Evolutionary conservation across 441 rosid genomes (phyloP), one percentile per base, ranked within the genome.

Genomic region (Corymbia citriodora): DNA sequence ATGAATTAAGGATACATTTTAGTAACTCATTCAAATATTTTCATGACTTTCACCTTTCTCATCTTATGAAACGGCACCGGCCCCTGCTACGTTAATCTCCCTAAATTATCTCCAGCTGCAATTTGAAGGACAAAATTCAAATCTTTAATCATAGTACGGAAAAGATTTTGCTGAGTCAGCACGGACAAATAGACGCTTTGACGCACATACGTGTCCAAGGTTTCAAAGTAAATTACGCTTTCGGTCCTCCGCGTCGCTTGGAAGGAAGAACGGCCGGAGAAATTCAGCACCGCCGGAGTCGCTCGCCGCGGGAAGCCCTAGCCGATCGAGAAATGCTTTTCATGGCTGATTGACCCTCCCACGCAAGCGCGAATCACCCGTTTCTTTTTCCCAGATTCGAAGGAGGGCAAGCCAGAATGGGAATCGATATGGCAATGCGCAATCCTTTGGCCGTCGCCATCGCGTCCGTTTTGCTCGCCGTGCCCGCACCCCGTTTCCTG

Each of bases 131-230:
- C 1, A 55, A 55, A 2, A 61, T 61, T 27, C 68, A 27, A 55
- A 59, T 25, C 14, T 61, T 5, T 61, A 5, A 11, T 61, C 68
- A 5, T 25, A 3, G 0, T 5, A 0, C 25, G 13, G 29, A 11
- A 36, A 5, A 61, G 68, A 27, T 27, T 61, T 25, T 61, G 4
- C 31, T 8, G 16, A 27, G n/a, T 61, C 31, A 8, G 61, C 27
- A 21, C 61, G 61, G 16, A 61, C n/a, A 61, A 27, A 61, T 61
- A 15, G 31, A 27, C 8, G n/a, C n/a, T 21, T 55, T 55, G 31
- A 15, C 14, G 68, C n/a, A 27, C 3, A 6, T 27, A 61, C 13
- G 3, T 61, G 68, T 61, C 9, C 68, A 61, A 61, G 15, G 2
- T 61, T 61, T n/a, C 5, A 61, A 59, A 61, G n/a, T 2, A 13